A percentile compares a stretch with the other conserved stretches of the same genome.
phyloP scores from a whole-genome alignment of 2,329 filamentous ascomycete species.

The Byssochlamys sp. region DNA sequence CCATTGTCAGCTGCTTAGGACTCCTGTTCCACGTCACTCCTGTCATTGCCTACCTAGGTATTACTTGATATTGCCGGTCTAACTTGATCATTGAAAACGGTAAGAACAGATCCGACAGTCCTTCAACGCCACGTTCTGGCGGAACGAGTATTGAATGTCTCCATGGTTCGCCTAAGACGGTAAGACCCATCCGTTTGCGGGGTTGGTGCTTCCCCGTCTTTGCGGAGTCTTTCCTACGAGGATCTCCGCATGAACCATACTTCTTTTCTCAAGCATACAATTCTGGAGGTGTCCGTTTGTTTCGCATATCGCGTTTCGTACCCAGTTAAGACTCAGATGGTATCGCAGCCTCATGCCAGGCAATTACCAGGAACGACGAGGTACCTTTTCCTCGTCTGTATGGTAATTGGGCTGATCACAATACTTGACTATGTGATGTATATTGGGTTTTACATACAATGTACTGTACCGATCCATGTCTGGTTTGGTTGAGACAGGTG shows the following conservation, averaged over 20 bases:
- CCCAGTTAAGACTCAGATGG: too few species aligned
- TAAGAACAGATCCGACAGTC: background rate
- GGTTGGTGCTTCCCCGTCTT: background rate
- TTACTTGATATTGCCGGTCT: background rate
- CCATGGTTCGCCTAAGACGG: background rate
- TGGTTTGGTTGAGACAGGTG: background rate
- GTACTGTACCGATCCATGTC: background rate
- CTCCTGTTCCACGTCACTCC: too few species aligned
- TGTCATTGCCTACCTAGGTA: background rate
- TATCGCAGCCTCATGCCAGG: too few species aligned
- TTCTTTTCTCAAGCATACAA: background rate
- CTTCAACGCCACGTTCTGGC: background rate
- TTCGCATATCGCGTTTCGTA: background rate
- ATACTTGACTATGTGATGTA: background rate
- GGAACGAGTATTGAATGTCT: background rate
- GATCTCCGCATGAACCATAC: background rate
- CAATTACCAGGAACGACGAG: background rate
- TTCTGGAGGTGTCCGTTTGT: background rate
- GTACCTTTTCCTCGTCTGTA: background rate
- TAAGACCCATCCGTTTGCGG: background rate
- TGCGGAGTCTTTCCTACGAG: background rate
- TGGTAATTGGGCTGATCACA: background rate
- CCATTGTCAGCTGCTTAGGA: background rate
- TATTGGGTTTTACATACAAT: background rate
- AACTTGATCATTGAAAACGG: background rate